Conservation (phyloP, 306 rosid species). For the Casuarina equisetifolia region DNA sequence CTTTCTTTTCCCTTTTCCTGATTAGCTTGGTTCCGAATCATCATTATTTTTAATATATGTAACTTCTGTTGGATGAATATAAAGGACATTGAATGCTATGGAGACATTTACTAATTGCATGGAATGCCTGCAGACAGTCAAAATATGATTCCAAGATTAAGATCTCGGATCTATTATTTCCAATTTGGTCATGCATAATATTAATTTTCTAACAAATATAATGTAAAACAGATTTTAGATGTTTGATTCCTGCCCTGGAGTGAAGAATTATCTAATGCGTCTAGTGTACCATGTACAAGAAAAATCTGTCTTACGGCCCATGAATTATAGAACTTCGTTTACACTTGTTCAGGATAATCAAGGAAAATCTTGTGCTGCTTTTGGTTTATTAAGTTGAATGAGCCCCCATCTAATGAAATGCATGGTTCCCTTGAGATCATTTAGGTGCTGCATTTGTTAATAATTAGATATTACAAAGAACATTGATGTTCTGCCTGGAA, state of each 20-base stretch:
- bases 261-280: not conserved
- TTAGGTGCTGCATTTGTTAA: too few relatives aligned
- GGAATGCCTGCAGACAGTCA: not conserved
- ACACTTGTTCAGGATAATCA: not conserved
- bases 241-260: not conserved
- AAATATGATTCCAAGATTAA: not conserved
- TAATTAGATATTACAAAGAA: too few relatives aligned
- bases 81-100: not conserved
- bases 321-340: not conserved
- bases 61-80: constrained; percentile 2
- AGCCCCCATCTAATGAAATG: not conserved
- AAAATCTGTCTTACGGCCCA: not conserved
- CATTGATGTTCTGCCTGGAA: not conserved
- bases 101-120: not conserved
- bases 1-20: constrained; percentile 6
- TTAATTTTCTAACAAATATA: not conserved
- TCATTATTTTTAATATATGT: not conserved
- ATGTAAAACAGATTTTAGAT: not conserved
- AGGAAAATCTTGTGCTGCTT: not conserved
- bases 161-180: not conserved
- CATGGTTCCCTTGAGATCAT: not conserved
- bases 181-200: not conserved
- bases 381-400: not conserved
- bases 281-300: not conserved
- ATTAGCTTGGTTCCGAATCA: not conserved